Evolutionary conservation across 2,329 filamentous ascomycete genomes (phyloP), one percentile per base, ranked within the genome.

Genomic region (Clarireedia monteithiana): DNA sequence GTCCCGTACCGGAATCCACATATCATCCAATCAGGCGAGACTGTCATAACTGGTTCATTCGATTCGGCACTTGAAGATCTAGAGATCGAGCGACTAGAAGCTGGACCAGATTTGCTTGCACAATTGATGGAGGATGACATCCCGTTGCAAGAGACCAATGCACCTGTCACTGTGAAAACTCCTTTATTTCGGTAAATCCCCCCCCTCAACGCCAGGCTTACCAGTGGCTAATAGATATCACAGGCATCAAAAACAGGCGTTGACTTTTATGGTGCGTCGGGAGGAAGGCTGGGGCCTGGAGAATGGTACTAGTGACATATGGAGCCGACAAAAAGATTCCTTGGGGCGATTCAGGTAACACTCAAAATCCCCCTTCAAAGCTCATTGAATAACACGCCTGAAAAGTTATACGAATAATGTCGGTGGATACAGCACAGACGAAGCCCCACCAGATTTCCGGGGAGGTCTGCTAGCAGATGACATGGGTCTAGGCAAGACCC

Each of bases 401-500:
- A n/a, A 44, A n/a, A 63, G 60, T 24, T 63, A 51, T 39, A 52
- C 27, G 2, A 63, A 63, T 23, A 61, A 50, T 36, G 38, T 63
- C 20, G 46, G 7, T 17, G 56, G 53, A 15, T 34, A 5, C 10
- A 46, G 17, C 20, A n/a, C 38, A 42, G 40, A 49, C 15, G 53
- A 60, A 27, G 27, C 23, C 4, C 61, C 59, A 2, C 57, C 55
- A 26, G 27, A 52, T 0, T 63, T 60, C 34, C 45, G 42, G 4
- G 62, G 61, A 6, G 94, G 94, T 62, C 96, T 97, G 58, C 76
- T 97, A 48, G 92, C 94, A 56, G 92, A 97, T 68, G 91, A 96
- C 74, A 97, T 97, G 92, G 92, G 92, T 71, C 78, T 97, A n/a
- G 92, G 92, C 67, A 97, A 97, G 77, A 97, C 92, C 0, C 73